phyloP scores from a whole-genome alignment of 2,329 filamentous ascomycete genomes.

The Zymoseptoria tritici region DNA sequence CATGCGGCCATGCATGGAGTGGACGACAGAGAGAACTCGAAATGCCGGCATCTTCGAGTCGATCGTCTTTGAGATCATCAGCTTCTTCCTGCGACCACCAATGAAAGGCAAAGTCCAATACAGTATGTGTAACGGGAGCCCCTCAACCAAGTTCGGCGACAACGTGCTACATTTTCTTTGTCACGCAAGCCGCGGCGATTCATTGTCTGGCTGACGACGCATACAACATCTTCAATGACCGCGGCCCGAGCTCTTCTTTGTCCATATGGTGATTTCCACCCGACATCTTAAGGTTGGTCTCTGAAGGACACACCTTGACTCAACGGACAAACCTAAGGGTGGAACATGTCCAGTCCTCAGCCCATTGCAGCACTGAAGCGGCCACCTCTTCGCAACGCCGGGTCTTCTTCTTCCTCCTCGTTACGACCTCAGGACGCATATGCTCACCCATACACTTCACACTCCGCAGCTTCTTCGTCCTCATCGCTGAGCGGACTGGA shows the following conservation, averaged over 20 bases:
- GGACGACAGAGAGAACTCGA: not conserved
- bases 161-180: not conserved
- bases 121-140: not conserved
- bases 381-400: constrained; percentile 9
- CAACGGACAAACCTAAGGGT: not conserved
- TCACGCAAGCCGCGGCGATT: not conserved
- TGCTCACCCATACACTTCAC: constrained; percentile 4
- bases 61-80: not conserved
- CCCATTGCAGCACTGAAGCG: constrained; percentile 8
- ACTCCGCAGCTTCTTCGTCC: constrained; percentile 11
- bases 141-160: not conserved
- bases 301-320: not conserved
- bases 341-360: not conserved
- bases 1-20: not conserved
- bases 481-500: constrained; percentile 22
- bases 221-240: not conserved
- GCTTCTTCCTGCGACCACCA: not conserved
- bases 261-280: not conserved
- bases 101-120: not conserved
- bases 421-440: constrained; percentile 2
- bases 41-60: not conserved
- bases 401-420: constrained; percentile 5
- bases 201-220: not conserved
- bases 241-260: not conserved
- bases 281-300: not conserved